Evolutionary conservation across 495 filamentous ascomycete genomes (phyloP), one percentile per base, ranked within the genome.

Genomic region (Penicillium taxi): DNA sequence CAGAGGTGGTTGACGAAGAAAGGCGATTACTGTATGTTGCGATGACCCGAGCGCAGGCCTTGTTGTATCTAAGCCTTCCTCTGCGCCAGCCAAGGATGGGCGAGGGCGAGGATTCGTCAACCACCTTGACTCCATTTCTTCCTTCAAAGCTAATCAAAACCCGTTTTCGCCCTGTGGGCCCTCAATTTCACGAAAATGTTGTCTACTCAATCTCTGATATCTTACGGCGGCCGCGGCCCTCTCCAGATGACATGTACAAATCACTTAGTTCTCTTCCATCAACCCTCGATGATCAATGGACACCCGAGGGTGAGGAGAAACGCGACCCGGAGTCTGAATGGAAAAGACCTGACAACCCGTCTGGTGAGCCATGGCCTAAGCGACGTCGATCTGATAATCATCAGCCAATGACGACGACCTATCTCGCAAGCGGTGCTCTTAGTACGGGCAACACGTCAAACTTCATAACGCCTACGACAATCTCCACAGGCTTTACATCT

Each of bases 61-160:
- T 99, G 21, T 68, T 99, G n/a, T 96, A 96, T 48, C 70, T 96
- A 34, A 95, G 86, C 50, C 83, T 79, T 37, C 89, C 93, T 1
- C 56, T 73, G 15, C 74, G 71, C 25, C 78, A 78, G 45, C 75
- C 80, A 5, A 67, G 74, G 33, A 59, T 70, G 17, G 53, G 53
- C 26, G 80, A 84, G 46, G 67, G 79, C 41, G 53, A 56, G 23
- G 53, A 54, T 24, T 29, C 43, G 9, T 45, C 50, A 1, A 80
- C 80, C 2, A 74, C 50, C 3, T 50, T 80, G 15, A 84, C 81
- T 4, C 65, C 67, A 2, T 89, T 87, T 40, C 64, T 89, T 7
- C 62, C 74, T 1, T 52, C 53, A 0, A 63, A 67, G 17, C 55
- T 69, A 18, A 55, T 75, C 8, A 54, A 56, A 14, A 54, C 56